Evolutionary conservation across 179 eudicot genomes (phyloP).

Genomic region (Beta lomatogona): DNA sequence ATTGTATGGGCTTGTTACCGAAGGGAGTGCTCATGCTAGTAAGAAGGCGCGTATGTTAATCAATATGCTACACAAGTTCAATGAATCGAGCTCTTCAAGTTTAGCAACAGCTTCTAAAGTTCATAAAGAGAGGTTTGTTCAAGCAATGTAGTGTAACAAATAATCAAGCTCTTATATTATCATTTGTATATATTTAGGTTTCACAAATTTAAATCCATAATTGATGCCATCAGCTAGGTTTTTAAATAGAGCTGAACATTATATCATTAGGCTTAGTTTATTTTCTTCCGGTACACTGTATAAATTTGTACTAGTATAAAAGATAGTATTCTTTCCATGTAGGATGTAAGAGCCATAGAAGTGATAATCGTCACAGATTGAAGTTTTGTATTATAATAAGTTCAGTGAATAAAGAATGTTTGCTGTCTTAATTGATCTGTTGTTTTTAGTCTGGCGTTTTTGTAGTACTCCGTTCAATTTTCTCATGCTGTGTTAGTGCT

Average conservation of each 20-base stretch:
- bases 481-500: too few relatives aligned
- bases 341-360: conserved; percentile 12
- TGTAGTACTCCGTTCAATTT: too few relatives aligned
- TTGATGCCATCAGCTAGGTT: conserved; percentile 27
- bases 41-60: conserved; percentile 65
- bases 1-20: conserved; percentile 50
- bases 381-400: conserved; percentile 8
- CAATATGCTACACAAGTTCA: conserved; percentile 53
- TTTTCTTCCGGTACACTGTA: conserved; percentile 25
- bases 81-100: conserved; percentile 58
- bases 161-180: background rate
- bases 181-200: conserved; percentile 9
- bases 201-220: background rate
- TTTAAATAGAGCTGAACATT: conserved; percentile 35
- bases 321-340: conserved; percentile 16
- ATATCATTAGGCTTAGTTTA: background rate
- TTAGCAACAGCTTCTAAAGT: conserved; percentile 26
- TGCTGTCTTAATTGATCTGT: background rate
- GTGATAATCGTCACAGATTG: conserved; percentile 5
- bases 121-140: conserved; percentile 42
- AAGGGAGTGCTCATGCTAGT: conserved; percentile 59
- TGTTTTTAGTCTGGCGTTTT: background rate
- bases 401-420: conserved; percentile 13
- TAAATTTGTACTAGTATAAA: conserved; percentile 3
- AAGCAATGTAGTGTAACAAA: conserved; percentile 27